phyloP scores from a whole-genome alignment of 176 grass and related monocot species.

The Miscanthus lutarioriparius region DNA sequence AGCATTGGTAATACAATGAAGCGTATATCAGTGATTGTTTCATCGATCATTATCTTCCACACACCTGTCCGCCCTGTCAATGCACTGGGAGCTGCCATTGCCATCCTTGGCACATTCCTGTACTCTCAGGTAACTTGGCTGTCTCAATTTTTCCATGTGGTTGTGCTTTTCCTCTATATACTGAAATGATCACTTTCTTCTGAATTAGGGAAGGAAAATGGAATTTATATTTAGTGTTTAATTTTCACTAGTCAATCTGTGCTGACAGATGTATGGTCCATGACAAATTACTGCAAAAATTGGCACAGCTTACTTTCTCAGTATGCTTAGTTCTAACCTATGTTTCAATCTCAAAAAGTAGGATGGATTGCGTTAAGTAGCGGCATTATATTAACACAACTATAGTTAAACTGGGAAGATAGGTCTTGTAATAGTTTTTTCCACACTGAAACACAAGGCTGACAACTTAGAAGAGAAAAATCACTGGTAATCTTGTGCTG shows the following conservation, averaged over 20 bases:
- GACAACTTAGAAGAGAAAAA: neutral
- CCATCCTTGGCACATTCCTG: constrained; percentile 89
- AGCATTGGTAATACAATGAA: constrained; percentile 96
- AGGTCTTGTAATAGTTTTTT: neutral
- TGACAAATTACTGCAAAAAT: constrained; percentile 11
- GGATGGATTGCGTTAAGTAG: constrained; percentile 11
- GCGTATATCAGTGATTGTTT: constrained; percentile 94
- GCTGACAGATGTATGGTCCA: neutral
- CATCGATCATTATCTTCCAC: constrained; percentile 91
- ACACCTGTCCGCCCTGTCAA: constrained; percentile 85
- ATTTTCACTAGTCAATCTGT: neutral
- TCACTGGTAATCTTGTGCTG: neutral
- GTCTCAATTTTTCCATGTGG: neutral
- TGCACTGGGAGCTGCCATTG: constrained; percentile 89
- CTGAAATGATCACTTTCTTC: neutral
- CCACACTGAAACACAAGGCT: neutral
- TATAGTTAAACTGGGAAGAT: neutral
- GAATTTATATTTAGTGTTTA: constrained; percentile 8
- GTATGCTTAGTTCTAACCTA: neutral
- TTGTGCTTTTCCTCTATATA: neutral
- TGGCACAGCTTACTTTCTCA: neutral
- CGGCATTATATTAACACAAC: neutral
- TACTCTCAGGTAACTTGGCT: constrained; percentile 89
- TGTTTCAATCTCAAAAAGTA: neutral
- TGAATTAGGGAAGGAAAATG: neutral